Conservation (phyloP, 2,329 filamentous ascomycete genomes). For the Nemania bipapillata region DNA sequence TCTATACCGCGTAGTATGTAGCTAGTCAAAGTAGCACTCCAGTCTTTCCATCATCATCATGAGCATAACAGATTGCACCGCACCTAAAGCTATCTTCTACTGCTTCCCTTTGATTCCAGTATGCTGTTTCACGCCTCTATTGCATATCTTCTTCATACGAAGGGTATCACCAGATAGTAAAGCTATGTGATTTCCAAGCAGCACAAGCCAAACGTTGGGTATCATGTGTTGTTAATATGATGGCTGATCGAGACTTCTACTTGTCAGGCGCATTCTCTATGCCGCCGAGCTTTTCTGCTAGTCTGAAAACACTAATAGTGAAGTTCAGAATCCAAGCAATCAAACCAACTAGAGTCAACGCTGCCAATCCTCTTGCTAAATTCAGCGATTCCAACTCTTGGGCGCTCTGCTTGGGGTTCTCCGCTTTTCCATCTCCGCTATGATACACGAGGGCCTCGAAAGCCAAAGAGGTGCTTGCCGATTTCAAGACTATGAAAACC, state of each 20-base stretch:
- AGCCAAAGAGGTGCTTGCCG: constrained; percentile 88
- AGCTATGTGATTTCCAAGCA: not conserved
- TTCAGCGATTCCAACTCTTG: constrained; percentile 69
- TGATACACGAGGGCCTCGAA: constrained; percentile 81
- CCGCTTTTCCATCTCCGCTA: constrained; percentile 50
- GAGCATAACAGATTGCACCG: not conserved
- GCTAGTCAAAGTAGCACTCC: too few species aligned
- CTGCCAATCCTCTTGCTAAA: constrained; percentile 74
- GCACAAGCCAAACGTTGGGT: constrained; percentile 11
- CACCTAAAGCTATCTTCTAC: not conserved
- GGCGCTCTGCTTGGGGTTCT: constrained; percentile 49
- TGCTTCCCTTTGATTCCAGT: not conserved
- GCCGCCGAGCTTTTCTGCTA: constrained; percentile 70
- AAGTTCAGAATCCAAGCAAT: constrained; percentile 93
- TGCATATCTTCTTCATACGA: not conserved
- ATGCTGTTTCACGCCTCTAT: not conserved
- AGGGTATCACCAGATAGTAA: not conserved
- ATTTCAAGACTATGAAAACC: constrained; percentile 97
- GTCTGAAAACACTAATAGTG: constrained; percentile 81
- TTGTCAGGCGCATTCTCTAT: constrained; percentile 59
- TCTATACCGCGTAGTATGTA: too few species aligned
- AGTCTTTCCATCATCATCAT: not conserved
- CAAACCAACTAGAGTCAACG: constrained; percentile 81
- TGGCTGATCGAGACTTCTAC: constrained; percentile 35
- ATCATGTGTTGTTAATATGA: constrained; percentile 33